phyloP scores from a whole-genome alignment of 2,329 filamentous ascomycete genomes.

The Penicillium capsulatum region DNA sequence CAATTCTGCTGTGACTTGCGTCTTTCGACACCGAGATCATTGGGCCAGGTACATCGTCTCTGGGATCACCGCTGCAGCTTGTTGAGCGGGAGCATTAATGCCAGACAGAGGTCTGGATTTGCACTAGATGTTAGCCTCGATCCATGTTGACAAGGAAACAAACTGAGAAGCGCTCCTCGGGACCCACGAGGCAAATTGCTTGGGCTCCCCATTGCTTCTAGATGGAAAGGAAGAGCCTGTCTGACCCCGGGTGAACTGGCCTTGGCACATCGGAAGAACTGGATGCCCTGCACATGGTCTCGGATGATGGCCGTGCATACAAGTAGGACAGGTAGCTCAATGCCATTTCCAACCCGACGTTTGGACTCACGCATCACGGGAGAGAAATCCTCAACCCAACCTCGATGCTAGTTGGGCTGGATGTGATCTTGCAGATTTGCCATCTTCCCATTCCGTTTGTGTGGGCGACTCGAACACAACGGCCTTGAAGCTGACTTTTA shows the following conservation, averaged over 20 bases:
- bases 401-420: background rate
- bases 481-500: slow-evolving; percentile 2
- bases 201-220: no score
- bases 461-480: background rate
- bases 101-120: no score
- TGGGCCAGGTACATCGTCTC: slow-evolving; percentile 3
- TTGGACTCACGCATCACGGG: slow-evolving; percentile 2
- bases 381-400: background rate
- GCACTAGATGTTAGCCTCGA: no score
- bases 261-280: slow-evolving; percentile 12
- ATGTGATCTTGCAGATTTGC: background rate
- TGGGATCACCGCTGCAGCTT: slow-evolving; percentile 14
- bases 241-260: no score
- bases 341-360: slow-evolving; percentile 9
- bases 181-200: background rate
- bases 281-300: slow-evolving; percentile 4
- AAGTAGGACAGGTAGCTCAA: slow-evolving; percentile 15
- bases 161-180: no score
- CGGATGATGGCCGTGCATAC: slow-evolving; percentile 6
- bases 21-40: background rate
- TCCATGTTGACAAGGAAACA: no score
- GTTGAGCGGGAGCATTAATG: slow-evolving; percentile 5
- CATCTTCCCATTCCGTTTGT: background rate
- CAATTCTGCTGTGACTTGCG: background rate
- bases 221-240: no score